Base-by-base conservation (phyloP, 2,329 filamentous ascomycete species). In the Cephalotrichum gorgonifer region DNA sequence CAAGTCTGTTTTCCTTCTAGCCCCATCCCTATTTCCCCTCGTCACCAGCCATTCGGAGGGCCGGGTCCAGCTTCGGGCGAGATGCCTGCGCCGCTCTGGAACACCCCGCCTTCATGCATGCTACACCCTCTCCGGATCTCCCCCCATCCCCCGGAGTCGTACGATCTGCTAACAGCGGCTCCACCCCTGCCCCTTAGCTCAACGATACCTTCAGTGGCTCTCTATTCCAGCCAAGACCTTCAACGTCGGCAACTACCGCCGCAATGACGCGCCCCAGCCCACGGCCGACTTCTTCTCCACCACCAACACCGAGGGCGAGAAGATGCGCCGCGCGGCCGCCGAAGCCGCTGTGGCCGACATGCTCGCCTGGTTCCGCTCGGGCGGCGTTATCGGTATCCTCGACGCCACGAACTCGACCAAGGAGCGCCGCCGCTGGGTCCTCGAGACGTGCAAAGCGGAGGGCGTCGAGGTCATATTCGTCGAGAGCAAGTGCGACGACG, bases 401-500 rank as follows among this genome's bases (percentile, higher is more conserved):
- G 93, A 98, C 66, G 93, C 93, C 33, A 98, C 93, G 53, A 98
- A 98, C 68, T 95, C 88, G 7, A 97, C 93, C 53, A 94, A 95
- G 64, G 76, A 81, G 42, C 83, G 93, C 41, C 83, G 93, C 54
- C 81, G 85, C 62, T 98, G 93, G 93, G 93, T 98, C 59, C 76
- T 88, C 57, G 84, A 96, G 53, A 76, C 78, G 44, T 93, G 90
- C 64, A 73, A 76, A 7, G 74, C 76, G 12, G 82, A 91, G 55
- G 82, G 83, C 49, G 83, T 97, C 52, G 89, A 96, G 62, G 90
- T 94, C 9, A 72, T 98, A 44, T 98, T 95, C 58, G 93, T 98
- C 44, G 93, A 98, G 72, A 95, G 88, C 57, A 94, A 93, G 63
- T 98, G 93, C 64, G 91, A 98, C 62, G 85, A 96, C 57, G 90